Conservation (phyloP, 1,284 basidiomycete species). For the Fomitopsis palustris region DNA sequence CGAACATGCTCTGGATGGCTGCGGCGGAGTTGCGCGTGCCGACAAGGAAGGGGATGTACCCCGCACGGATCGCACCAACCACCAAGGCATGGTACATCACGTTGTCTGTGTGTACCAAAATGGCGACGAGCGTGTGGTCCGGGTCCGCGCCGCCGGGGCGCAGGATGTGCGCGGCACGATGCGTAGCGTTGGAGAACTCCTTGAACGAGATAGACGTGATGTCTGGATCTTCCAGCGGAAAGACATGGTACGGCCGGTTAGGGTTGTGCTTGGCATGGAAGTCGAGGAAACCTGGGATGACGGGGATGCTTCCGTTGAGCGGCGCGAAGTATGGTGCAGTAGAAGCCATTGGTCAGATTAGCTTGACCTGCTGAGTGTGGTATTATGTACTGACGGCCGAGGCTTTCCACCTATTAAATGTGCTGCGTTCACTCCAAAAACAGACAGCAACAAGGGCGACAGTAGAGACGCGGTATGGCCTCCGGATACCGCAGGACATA, state of each 20-base stretch:
- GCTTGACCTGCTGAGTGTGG: no score
- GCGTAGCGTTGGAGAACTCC: conserved; percentile 25
- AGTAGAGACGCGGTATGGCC: no score
- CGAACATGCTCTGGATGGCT: conserved; percentile 12
- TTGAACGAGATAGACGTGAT: conserved; percentile 9
- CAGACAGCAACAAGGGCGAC: no score
- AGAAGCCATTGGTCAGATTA: no score
- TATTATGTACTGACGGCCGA: no score
- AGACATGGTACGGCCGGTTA: conserved; percentile 16
- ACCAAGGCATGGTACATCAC: conserved; percentile 29
- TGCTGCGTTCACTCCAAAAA: no score
- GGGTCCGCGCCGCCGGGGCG: conserved; percentile 20
- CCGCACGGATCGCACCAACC: conserved; percentile 28
- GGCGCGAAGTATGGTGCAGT: conserved; percentile 6
- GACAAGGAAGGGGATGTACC: conserved; percentile 25
- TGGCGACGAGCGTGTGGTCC: conserved; percentile 25
- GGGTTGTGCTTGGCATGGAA: conserved; percentile 33
- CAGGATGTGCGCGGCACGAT: conserved; percentile 30
- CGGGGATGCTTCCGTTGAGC: conserved; percentile 12
- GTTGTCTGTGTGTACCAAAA: conserved; percentile 29
- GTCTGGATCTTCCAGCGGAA: neutral
- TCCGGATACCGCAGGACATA: no score
- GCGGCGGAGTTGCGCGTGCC: conserved; percentile 12
- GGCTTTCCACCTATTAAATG: no score
- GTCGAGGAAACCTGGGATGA: conserved; percentile 22